Evolutionary conservation across 1,139 yeast species (phyloP).

Genomic region (Magnusiomyces magnusii): DNA sequence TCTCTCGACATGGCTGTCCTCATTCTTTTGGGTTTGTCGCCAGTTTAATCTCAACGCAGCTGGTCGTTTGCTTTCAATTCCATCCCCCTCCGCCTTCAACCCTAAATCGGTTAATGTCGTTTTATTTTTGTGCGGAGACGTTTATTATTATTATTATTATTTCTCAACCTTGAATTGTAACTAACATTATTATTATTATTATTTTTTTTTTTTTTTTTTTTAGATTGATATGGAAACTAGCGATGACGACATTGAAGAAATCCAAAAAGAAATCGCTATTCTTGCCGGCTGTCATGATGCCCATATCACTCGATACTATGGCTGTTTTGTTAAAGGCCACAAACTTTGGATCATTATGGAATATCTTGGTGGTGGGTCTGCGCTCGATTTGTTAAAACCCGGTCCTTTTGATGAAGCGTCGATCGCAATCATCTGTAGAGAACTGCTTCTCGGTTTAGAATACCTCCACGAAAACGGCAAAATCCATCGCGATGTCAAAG

Average conservation of each 20-base stretch:
- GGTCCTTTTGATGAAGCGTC: conserved; percentile 50
- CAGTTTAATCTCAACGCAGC: too few relatives aligned
- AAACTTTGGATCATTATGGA: conserved; percentile 80
- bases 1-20: neutral
- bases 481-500: conserved; percentile 81
- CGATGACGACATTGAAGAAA: conserved; percentile 67
- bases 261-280: conserved; percentile 71
- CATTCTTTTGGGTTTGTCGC: neutral
- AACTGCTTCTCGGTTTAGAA: conserved; percentile 59
- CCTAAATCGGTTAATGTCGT: too few relatives aligned
- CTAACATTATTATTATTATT: neutral
- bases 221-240: conserved; percentile 76
- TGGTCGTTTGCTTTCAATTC: too few relatives aligned
- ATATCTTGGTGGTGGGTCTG: conserved; percentile 75
- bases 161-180: neutral
- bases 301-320: conserved; percentile 68
- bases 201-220: conserved; percentile 33
- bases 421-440: conserved; percentile 50
- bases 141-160: neutral
- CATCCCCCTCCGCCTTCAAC: too few relatives aligned
- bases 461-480: conserved; percentile 74
- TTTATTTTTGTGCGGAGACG: neutral
- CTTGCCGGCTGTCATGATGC: conserved; percentile 63
- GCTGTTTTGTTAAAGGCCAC: conserved; percentile 72
- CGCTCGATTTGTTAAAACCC: conserved; percentile 53